These are phyloP conservation scores for Pneumocystis carinii DNA, from an alignment of 1,139 yeast species.

Conservation along the genomic window DNA sequence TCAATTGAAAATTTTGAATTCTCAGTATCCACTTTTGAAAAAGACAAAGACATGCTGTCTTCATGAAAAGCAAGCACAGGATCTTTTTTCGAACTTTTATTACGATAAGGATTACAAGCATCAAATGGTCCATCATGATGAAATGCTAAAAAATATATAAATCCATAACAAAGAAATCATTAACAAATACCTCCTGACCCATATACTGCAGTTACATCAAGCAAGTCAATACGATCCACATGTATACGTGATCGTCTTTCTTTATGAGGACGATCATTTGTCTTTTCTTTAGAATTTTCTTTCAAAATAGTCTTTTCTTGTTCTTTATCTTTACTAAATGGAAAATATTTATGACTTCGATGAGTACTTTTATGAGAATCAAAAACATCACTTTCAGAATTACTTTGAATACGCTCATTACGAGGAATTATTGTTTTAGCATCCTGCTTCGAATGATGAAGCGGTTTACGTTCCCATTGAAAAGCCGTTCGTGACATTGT, in stretches of 20 bases:
- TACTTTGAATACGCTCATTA: background rate
- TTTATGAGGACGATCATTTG: constrained; percentile 13
- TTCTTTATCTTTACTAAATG: background rate
- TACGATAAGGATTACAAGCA: constrained; percentile 94
- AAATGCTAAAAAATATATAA: constrained; percentile 34
- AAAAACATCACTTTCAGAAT: background rate
- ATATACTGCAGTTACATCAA: constrained; percentile 88
- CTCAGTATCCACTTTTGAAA: constrained; percentile 31
- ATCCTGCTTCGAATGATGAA: background rate
- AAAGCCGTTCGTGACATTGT: background rate
- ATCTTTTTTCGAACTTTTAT: constrained; percentile 57
- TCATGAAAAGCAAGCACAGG: constrained; percentile 92
- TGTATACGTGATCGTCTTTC: constrained; percentile 21
- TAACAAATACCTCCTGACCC: constrained; percentile 42
- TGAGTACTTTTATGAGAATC: background rate
- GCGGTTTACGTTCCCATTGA: background rate
- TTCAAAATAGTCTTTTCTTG: background rate
- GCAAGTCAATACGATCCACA: constrained; percentile 79
- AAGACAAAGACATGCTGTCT: constrained; percentile 78
- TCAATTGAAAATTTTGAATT: constrained; percentile 17
- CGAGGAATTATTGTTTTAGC: no score
- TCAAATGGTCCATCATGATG: constrained; percentile 99
- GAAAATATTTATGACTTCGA: background rate
- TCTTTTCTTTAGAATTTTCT: background rate
- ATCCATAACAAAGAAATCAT: background rate